Evolutionary conservation across 2,329 filamentous ascomycete species (phyloP).

Genomic region (Fulvia fulva): DNA sequence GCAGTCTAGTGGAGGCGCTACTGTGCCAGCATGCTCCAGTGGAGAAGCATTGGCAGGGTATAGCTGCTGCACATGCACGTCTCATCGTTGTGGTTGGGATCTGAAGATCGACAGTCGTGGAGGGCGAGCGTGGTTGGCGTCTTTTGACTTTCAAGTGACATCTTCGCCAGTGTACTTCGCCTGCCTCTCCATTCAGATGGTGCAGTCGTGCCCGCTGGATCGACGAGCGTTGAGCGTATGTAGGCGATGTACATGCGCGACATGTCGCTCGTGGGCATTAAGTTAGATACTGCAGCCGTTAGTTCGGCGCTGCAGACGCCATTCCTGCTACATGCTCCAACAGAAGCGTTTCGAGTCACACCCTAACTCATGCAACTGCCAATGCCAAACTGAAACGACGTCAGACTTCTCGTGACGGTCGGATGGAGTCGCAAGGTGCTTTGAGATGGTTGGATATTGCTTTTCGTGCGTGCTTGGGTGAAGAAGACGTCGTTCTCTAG

Average conservation of each 20-base stretch:
- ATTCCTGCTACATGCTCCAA: neutral
- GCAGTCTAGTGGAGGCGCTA: neutral
- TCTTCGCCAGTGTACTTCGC: neutral
- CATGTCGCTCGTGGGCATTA: neutral
- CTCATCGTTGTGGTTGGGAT: neutral
- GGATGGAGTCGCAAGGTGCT: neutral
- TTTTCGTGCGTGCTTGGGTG: neutral
- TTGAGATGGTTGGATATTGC: neutral
- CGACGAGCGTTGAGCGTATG: neutral
- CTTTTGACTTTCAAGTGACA: neutral
- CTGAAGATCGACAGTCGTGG: neutral
- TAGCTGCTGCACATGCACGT: neutral
- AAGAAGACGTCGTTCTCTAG: constrained; percentile 2
- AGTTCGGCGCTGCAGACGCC: neutral
- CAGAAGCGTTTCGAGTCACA: neutral
- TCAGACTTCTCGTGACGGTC: neutral
- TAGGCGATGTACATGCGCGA: neutral
- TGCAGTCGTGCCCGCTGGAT: neutral
- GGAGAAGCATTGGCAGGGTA: neutral
- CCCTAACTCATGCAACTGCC: neutral
- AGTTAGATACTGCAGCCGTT: neutral
- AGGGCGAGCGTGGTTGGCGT: neutral
- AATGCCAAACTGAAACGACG: neutral
- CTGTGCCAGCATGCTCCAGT: neutral
- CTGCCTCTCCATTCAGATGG: neutral